Percentiles rank a stretch among this genome's conserved stretches.
phyloP scores from a whole-genome alignment of 768 basidiomycete genomes.

The Podaxis carcinomalis region DNA sequence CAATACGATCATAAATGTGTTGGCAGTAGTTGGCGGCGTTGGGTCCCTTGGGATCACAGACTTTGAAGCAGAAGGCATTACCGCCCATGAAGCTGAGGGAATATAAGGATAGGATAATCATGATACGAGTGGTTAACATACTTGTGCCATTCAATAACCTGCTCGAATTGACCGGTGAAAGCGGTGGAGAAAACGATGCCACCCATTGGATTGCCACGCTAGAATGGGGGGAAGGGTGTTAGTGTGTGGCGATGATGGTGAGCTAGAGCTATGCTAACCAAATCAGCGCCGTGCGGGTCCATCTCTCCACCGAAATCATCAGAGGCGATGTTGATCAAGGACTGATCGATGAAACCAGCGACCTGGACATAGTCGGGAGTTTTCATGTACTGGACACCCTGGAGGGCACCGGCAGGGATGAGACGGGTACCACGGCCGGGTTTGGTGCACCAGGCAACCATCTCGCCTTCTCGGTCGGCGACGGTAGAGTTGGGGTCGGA shows the following conservation, averaged over 20 bases:
- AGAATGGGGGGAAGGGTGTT: conserved; percentile 27
- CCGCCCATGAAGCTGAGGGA: conserved; percentile 64
- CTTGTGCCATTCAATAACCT: conserved; percentile 70
- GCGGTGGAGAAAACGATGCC: conserved; percentile 62
- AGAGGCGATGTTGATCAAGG: conserved; percentile 42
- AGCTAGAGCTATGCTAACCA: conserved; percentile 17
- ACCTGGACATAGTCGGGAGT: conserved; percentile 59
- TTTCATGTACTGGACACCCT: conserved; percentile 59
- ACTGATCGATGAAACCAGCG: conserved; percentile 63
- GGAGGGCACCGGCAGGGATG: conserved; percentile 62
- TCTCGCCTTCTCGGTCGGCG: conserved; percentile 62
- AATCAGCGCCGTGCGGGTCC: conserved; percentile 72
- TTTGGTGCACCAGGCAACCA: conserved; percentile 78
- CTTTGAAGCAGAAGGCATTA: conserved; percentile 63
- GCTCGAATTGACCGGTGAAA: conserved; percentile 40
- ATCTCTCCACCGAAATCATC: conserved; percentile 74
- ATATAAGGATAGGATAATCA: not conserved
- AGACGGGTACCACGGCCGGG: conserved; percentile 65
- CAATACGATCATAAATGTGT: conserved; percentile 73
- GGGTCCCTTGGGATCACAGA: conserved; percentile 56
- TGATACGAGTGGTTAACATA: conserved; percentile 23
- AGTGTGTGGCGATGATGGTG: not conserved
- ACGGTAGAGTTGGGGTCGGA: conserved; percentile 47
- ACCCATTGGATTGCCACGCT: conserved; percentile 79
- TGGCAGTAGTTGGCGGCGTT: conserved; percentile 55